phyloP scores from a whole-genome alignment of 257 asterid species.

The Nicotiana knightiana region DNA sequence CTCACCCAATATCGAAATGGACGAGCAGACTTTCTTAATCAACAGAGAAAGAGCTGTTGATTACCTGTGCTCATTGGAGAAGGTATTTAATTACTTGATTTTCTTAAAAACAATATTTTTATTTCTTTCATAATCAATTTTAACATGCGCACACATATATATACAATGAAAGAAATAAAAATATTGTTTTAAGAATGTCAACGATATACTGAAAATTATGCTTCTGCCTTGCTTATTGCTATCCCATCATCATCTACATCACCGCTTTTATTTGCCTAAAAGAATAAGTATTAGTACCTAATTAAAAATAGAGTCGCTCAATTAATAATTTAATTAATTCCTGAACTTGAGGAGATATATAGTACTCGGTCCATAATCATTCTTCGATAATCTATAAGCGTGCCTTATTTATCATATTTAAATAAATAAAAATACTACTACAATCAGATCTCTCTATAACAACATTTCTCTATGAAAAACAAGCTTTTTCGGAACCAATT shows the following conservation, averaged over 20 bases:
- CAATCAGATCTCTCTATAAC: no score
- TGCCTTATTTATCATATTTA: background rate
- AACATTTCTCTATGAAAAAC: no score
- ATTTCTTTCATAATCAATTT: background rate
- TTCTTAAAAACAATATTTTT: background rate
- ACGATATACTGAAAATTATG: background rate
- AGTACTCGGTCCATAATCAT: background rate
- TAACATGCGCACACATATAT: background rate
- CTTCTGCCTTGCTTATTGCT: background rate
- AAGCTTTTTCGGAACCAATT: no score
- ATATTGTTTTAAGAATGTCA: background rate
- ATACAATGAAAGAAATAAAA: no score
- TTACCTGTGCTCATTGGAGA: conserved; percentile 85
- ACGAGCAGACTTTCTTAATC: conserved; percentile 83
- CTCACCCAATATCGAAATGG: conserved; percentile 95
- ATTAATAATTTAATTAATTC: background rate
- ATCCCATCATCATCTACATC: background rate
- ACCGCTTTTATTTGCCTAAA: background rate
- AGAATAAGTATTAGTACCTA: background rate
- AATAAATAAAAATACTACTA: background rate
- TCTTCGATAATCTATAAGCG: background rate
- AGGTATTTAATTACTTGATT: conserved; percentile 32
- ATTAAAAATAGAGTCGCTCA: background rate
- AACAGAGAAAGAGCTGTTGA: conserved; percentile 96
- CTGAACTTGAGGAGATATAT: background rate